phyloP scores from a whole-genome alignment of 306 rosid species.

The Sechiopsis laciniata region DNA sequence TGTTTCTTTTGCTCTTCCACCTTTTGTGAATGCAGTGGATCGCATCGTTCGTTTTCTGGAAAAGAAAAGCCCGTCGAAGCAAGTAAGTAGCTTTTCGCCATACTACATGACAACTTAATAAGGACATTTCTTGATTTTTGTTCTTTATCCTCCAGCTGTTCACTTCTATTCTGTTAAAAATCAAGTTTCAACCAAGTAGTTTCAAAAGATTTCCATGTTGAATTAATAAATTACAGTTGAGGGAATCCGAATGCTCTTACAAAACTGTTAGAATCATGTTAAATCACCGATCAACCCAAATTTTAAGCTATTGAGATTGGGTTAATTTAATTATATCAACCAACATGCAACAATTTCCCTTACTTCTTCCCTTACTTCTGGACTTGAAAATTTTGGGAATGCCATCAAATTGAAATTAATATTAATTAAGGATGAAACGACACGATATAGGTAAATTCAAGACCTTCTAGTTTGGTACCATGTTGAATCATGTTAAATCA shows the following conservation, averaged over 20 bases:
- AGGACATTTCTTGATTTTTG: background rate
- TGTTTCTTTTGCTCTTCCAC: conserved; percentile 13
- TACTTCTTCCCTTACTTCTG: too few relatives aligned
- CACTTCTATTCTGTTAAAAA: background rate
- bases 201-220: background rate
- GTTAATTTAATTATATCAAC: too few relatives aligned
- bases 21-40: conserved; percentile 53
- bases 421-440: too few relatives aligned
- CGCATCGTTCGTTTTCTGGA: conserved; percentile 63
- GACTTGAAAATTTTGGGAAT: too few relatives aligned
- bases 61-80: conserved; percentile 65
- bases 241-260: background rate
- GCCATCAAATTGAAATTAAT: too few relatives aligned
- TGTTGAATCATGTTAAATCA: too few relatives aligned
- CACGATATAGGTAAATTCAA: too few relatives aligned
- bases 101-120: conserved; percentile 5
- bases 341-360: too few relatives aligned
- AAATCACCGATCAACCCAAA: too few relatives aligned
- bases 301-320: too few relatives aligned
- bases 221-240: background rate
- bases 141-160: conserved; percentile 2
- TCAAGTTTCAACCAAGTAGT: too few relatives aligned
- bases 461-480: too few relatives aligned
- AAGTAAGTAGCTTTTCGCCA: conserved; percentile 54
- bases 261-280: background rate